These are phyloP conservation scores for Xylaria curta DNA, from an alignment of 495 filamentous ascomycete species.

Conservation along the genomic window DNA sequence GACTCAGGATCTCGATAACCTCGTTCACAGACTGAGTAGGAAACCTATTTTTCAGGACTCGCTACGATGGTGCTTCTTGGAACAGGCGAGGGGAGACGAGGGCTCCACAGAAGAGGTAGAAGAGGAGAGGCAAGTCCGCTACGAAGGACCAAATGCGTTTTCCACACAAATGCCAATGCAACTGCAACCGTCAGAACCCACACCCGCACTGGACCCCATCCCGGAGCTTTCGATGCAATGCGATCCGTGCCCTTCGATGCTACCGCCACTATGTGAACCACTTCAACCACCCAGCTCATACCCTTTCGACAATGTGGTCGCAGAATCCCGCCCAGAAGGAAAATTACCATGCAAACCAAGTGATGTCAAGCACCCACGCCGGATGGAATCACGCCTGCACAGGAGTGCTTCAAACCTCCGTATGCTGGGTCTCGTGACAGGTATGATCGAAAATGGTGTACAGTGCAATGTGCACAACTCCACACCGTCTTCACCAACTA, in stretches of 20 bases:
- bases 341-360: neutral
- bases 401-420: slow-evolving; percentile 36
- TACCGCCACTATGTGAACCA: slow-evolving; percentile 23
- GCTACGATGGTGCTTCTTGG: slow-evolving; percentile 12
- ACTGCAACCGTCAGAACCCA: slow-evolving; percentile 21
- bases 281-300: slow-evolving; percentile 13
- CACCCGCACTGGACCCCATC: slow-evolving; percentile 12
- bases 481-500: slow-evolving; percentile 29
- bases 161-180: slow-evolving; percentile 19
- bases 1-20: slow-evolving; percentile 27
- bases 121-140: neutral
- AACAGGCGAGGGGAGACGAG: neutral
- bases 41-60: slow-evolving; percentile 41
- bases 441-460: slow-evolving; percentile 44
- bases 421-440: slow-evolving; percentile 38
- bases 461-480: slow-evolving; percentile 46
- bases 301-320: neutral
- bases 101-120: neutral
- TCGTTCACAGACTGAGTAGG: slow-evolving; percentile 45
- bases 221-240: slow-evolving; percentile 17
- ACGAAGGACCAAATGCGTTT: slow-evolving; percentile 14
- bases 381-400: slow-evolving; percentile 28
- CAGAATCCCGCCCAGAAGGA: neutral
- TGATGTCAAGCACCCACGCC: slow-evolving; percentile 24
- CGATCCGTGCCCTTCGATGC: slow-evolving; percentile 14